A percentile compares a stretch with the other conserved stretches of the same genome.
These are phyloP conservation scores for Lichtheimia corymbifera DNA, from an alignment of 371 early-diverging fungal genomes.

Conservation along the genomic window DNA sequence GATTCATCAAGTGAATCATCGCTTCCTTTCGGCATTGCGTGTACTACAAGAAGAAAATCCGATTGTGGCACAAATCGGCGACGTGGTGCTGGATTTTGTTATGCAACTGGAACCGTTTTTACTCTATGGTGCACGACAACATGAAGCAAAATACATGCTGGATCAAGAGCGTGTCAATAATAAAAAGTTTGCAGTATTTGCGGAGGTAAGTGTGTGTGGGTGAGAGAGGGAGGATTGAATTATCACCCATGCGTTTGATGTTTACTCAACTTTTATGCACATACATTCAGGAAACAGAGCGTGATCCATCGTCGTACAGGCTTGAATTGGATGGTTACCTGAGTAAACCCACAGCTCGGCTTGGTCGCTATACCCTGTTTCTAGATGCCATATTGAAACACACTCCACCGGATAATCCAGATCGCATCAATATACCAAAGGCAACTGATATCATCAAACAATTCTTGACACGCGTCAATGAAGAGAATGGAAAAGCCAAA, in stretches of 20 bases:
- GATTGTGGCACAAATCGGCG: constrained; percentile 82
- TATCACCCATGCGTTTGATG: no score
- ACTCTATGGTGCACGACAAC: constrained; percentile 85
- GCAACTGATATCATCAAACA: constrained; percentile 73
- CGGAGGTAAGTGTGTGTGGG: no score
- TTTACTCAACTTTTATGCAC: not conserved
- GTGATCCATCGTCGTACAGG: constrained; percentile 60
- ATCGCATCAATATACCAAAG: constrained; percentile 72
- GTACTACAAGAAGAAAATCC: constrained; percentile 72
- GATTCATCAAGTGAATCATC: constrained; percentile 70
- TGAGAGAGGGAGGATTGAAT: not conserved
- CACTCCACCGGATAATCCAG: constrained; percentile 79
- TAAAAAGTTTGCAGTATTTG: constrained; percentile 36
- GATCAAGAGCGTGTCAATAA: constrained; percentile 38
- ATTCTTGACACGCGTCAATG: constrained; percentile 62
- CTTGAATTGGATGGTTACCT: constrained; percentile 83
- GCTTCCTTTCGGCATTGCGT: constrained; percentile 66
- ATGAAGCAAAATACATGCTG: constrained; percentile 64
- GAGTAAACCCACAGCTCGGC: constrained; percentile 80
- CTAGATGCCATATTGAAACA: constrained; percentile 86
- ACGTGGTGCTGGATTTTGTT: constrained; percentile 76
- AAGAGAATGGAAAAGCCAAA: constrained; percentile 37
- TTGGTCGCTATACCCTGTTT: constrained; percentile 89
- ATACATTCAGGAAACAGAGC: constrained; percentile 24
- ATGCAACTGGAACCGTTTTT: constrained; percentile 78